Percentiles rank a stretch among this genome's conserved stretches.
These are phyloP conservation scores for Pterulicium gracile DNA, from an alignment of 1,284 basidiomycete species.

Conservation along the genomic window DNA sequence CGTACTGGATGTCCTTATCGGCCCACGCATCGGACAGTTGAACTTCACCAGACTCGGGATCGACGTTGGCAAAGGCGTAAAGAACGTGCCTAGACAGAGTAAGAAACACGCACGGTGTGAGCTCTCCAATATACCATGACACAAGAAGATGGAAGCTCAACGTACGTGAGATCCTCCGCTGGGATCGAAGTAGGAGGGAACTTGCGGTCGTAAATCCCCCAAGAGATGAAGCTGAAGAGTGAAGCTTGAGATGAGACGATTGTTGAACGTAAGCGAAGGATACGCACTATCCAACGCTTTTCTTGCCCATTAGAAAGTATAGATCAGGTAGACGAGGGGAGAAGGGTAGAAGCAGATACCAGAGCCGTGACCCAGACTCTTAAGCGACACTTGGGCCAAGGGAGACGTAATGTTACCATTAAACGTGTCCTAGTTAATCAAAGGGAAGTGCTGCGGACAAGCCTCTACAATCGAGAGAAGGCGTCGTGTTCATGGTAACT, in stretches of 20 bases:
- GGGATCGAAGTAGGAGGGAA: constrained; percentile 79
- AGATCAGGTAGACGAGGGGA: too few relatives aligned
- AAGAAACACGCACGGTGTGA: constrained; percentile 2
- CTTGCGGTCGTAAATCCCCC: constrained; percentile 95
- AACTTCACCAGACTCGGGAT: constrained; percentile 71
- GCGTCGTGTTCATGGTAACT: too few relatives aligned
- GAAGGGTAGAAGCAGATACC: too few relatives aligned
- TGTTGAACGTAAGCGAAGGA: constrained; percentile 5
- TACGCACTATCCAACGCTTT: constrained; percentile 72
- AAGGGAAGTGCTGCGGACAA: too few relatives aligned
- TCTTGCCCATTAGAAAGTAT: too few relatives aligned
- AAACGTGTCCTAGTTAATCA: too few relatives aligned
- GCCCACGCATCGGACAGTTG: constrained; percentile 85
- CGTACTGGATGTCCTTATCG: constrained; percentile 82
- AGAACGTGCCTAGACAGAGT: constrained; percentile 46
- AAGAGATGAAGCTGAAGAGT: constrained; percentile 19
- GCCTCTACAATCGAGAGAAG: too few relatives aligned
- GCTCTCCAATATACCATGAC: too few relatives aligned
- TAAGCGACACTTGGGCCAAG: too few relatives aligned
- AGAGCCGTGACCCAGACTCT: too few relatives aligned
- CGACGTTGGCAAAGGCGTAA: constrained; percentile 87
- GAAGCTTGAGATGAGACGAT: constrained; percentile 32
- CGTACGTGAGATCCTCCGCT: constrained; percentile 73
- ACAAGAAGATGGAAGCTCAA: too few relatives aligned
- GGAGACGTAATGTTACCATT: too few relatives aligned